Base-by-base conservation (phyloP, 2,329 filamentous ascomycete species). In the Diaporthe nobilis region DNA sequence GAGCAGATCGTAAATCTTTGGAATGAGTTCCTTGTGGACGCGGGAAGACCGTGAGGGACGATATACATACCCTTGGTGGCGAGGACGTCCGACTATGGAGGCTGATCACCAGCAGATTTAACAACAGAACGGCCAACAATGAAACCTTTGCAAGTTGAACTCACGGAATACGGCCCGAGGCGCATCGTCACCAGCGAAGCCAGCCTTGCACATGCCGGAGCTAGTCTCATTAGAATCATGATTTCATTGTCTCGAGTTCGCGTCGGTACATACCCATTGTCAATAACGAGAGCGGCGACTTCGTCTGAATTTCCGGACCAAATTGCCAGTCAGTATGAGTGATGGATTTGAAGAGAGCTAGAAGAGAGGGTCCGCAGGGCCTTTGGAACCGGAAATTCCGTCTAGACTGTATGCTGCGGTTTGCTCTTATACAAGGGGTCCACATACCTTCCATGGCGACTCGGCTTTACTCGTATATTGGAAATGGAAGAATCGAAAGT, bases 161-260 rank as follows among this genome's bases (percentile, higher is more conserved):
- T 98, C 94, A 98, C 96, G 97, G 93, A 99, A 99, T 87, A 99
- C 97, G 90, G 97, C 97, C 93, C 97, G 94, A 87, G 97, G 97
- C 90, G 97, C 97, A 94, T 99, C 97, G 87, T 99, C 97, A 95
- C 97, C 97, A 92, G 97, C 97, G 90, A 99, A 99, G 96, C 97
- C 97, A 94, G 97, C 97, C 92, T 99, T 99, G 92, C 97, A 99
- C 97, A 99, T 98, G 93, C 97, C 97, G 90, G 97, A 98, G 94
- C 96, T 98, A 87, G 79, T 74, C 80, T 78, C 12, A 3, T 67
- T 37, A 67, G 44, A 13, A 85, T 89, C 80, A 89, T 87, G 79
- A 77, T 65, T 49, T n/a, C 44, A 31, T 65, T 22, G 63, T 71
- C 57, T 39, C 22, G 15, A 75, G 75, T 78, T 25, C 82, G 81